Percentiles rank a stretch among this genome's conserved stretches.
Evolutionary conservation across 768 basidiomycete species (phyloP).

Genomic region (Leucosporidium yakuticum): DNA sequence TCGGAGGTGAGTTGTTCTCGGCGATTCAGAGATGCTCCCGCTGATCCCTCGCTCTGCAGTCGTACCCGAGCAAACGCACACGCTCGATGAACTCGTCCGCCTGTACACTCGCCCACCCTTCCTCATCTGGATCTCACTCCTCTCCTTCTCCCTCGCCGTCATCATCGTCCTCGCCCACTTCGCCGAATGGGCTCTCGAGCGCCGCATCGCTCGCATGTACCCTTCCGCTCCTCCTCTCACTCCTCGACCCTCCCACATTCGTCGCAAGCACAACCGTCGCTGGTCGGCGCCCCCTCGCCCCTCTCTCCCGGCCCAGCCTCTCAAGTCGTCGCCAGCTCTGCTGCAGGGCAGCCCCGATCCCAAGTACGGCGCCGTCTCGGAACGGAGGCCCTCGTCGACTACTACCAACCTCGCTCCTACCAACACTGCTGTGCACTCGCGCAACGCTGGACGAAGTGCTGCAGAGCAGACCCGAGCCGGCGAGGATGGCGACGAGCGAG

Average conservation of each 20-base stretch:
- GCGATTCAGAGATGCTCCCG: no score
- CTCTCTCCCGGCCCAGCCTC: no score
- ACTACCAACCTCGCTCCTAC: no score
- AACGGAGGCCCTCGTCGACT: no score
- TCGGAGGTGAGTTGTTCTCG: conserved; percentile 49
- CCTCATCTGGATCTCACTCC: conserved; percentile 69
- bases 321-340: no score
- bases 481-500: not conserved
- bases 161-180: conserved; percentile 56
- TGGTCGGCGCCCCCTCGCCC: no score
- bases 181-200: conserved; percentile 34
- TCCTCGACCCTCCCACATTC: not conserved
- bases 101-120: conserved; percentile 73
- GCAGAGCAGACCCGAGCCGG: not conserved
- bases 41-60: conserved; percentile 44
- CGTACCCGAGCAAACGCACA: conserved; percentile 78
- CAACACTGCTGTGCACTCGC: not conserved
- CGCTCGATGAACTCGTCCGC: conserved; percentile 71
- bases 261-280: no score
- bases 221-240: not conserved
- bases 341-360: not conserved
- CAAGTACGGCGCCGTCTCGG: no score
- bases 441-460: not conserved
- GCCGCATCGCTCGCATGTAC: not conserved
- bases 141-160: conserved; percentile 57